Evolutionary conservation across 2,329 filamentous ascomycete genomes (phyloP).

Genomic region (Aspergillus ochraceus): DNA sequence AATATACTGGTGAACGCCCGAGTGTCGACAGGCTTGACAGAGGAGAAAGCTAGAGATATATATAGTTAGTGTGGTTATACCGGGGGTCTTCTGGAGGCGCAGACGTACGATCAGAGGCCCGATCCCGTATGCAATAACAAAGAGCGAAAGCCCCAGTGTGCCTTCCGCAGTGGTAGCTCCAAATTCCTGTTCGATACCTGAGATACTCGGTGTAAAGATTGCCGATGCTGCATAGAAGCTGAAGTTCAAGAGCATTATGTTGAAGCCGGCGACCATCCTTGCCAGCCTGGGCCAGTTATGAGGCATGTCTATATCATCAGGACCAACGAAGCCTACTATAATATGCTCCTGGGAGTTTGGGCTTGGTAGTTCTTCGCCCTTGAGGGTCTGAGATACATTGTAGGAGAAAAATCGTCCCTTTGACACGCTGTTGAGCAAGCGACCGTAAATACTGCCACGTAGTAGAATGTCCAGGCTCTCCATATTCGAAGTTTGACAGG

Average conservation of each 20-base stretch:
- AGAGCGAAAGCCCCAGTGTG: conserved; percentile 61
- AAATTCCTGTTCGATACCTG: conserved; percentile 55
- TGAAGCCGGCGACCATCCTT: too few relatives aligned
- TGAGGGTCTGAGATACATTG: too few relatives aligned
- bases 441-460: too few relatives aligned
- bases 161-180: conserved; percentile 54
- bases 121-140: conserved; percentile 56
- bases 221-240: conserved; percentile 23
- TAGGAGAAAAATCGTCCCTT: too few relatives aligned
- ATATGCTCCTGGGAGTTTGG: too few relatives aligned
- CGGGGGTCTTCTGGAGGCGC: neutral
- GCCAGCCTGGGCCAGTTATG: too few relatives aligned
- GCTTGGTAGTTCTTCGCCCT: too few relatives aligned
- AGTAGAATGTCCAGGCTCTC: too few relatives aligned
- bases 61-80: neutral
- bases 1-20: conserved; percentile 14
- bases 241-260: conserved; percentile 13
- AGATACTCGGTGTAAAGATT: conserved; percentile 50
- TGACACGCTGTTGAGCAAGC: too few relatives aligned
- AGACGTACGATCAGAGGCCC: conserved; percentile 13
- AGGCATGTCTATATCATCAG: too few relatives aligned
- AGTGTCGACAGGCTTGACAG: conserved; percentile 12
- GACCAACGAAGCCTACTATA: too few relatives aligned
- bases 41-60: conserved; percentile 5
- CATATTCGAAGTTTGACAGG: too few relatives aligned